Evolutionary conservation across 2,329 filamentous ascomycete species (phyloP), one percentile per base, ranked within the genome.

Genomic region (Paracamarosporium sp.): DNA sequence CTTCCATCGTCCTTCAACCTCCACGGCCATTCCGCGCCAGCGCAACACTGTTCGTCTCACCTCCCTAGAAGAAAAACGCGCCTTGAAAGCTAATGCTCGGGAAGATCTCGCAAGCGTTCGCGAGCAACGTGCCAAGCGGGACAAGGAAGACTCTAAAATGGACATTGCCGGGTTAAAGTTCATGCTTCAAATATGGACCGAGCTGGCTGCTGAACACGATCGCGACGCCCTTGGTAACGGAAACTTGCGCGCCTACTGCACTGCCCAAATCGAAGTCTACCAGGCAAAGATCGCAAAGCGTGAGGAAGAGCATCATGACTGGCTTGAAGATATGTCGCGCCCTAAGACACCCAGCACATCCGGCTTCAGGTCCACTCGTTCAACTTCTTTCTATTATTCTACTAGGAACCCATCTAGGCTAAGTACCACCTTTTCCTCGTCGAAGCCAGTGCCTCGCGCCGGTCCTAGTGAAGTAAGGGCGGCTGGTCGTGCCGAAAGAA

Each of bases 181-280:
- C 35, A 55, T 65, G 45, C 30, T 62, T 6, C 47, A 56, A 15
- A 57, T 50, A 13, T 71, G 63, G 63, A 35, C 27, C 6, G 58
- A 61, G n/a, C 28, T 69, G 20, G 59, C 38, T 17, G 51, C 59
- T 5, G 55, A 67, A 38, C 51, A 64, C 30, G 44, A 43, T 30
- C 11, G 31, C 22, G 53, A 63, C 38, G 46, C 58, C 3, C 31
- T 35, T 9, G 22, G 46, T n/a, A 1, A 50, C 15, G 46, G 46
- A 2, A 5, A 50, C 2, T 43, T 65, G 47, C 51, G 47, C 6
- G 60, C 55, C 22, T 46, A 64, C 41, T 68, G 65, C 25, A 38
- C 38, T 13, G 50, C 58, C 28, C 56, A 56, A 30, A 53, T 61
- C 30, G 38, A 64, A 27, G 61, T 64, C 27, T 68, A 71, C 40